A percentile compares a stretch with the other conserved stretches of the same genome.
Conservation (phyloP, 257 asterid species). For the Fraxinus excelsior region DNA sequence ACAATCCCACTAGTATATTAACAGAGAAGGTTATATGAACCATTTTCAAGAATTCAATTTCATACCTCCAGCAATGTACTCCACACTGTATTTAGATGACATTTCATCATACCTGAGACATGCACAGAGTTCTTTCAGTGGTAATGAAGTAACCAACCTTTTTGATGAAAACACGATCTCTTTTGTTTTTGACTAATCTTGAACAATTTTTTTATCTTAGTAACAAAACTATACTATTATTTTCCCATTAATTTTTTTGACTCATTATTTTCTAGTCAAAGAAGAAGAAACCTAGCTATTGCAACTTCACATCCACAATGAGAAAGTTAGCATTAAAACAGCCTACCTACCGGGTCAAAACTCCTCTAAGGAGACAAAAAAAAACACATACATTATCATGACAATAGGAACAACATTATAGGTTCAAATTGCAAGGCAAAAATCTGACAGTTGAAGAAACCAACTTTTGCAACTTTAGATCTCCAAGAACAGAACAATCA, state of each 20-base stretch:
- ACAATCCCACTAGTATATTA: not conserved
- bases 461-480: not conserved
- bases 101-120: conserved; percentile 84
- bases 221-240: not conserved
- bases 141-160: not conserved
- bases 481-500: conserved; percentile 1
- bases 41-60: conserved; percentile 1
- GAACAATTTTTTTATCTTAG: not conserved
- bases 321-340: not conserved
- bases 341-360: not conserved
- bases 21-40: conserved; percentile 3
- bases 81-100: conserved; percentile 77
- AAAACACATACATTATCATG: not conserved
- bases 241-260: not conserved
- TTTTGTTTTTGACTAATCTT: not conserved
- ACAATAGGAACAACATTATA: not conserved
- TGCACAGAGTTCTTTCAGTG: not conserved
- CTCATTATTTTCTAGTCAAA: not conserved
- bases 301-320: not conserved
- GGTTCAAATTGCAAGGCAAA: not conserved
- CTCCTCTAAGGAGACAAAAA: not conserved
- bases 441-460: not conserved
- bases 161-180: not conserved
- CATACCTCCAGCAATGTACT: conserved; percentile 95
- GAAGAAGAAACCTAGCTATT: not conserved